These are phyloP conservation scores for Eucalyptus pauciflora DNA, from an alignment of 345 rosid genomes.

Conservation along the genomic window DNA sequence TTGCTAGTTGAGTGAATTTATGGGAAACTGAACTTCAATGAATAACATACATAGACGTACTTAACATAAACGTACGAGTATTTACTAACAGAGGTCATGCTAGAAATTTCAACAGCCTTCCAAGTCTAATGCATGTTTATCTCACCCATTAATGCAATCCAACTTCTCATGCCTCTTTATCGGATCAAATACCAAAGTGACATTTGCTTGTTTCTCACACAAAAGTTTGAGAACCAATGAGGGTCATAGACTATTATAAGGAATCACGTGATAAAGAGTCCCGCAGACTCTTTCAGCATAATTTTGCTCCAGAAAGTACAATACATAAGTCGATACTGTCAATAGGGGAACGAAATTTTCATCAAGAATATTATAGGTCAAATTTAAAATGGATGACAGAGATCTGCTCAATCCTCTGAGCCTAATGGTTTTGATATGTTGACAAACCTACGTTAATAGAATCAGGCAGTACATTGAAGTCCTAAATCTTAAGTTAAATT, in stretches of 20 bases:
- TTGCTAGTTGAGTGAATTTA: background rate
- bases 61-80: background rate
- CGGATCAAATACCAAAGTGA: background rate
- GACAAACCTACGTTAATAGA: background rate
- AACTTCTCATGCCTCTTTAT: background rate
- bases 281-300: background rate
- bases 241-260: background rate
- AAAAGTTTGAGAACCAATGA: background rate
- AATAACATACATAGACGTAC: background rate
- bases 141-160: background rate
- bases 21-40: background rate
- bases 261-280: background rate
- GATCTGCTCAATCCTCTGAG: background rate
- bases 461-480: background rate
- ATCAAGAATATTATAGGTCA: background rate
- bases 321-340: background rate
- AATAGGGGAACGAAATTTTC: background rate
- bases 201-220: background rate
- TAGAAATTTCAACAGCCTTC: background rate
- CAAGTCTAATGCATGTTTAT: background rate
- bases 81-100: background rate
- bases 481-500: background rate
- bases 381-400: background rate
- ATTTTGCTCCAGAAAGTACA: background rate
- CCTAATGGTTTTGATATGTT: background rate